Evolutionary conservation across 2,329 filamentous ascomycete species (phyloP), one percentile per base, ranked within the genome.

Genomic region (Fusarium humuli): DNA sequence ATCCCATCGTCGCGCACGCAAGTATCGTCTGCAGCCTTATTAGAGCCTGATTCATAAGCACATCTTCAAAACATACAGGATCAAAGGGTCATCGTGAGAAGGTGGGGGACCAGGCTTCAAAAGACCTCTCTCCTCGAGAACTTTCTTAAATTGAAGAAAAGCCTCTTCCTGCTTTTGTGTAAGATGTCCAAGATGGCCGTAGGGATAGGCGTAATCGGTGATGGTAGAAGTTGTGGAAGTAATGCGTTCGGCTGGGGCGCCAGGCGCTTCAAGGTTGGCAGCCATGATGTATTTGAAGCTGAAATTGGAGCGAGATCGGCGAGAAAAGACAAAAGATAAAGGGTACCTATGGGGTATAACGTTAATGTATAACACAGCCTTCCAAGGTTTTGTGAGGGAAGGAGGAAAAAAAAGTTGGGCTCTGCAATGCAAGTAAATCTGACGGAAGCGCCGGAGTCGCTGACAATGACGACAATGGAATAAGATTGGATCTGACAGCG

Each of bases 1-100:
- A 29, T 91, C 83, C 84, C 95, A 98, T 79, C 90, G 92, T 60
- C 94, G 90, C 34, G 94, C 94, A 75, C 94, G 92, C 53, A 98
- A 85, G 79, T 92, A 98, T 65, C 94, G 93, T 67, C 93, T 96
- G 74, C 77, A 50, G 42, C 45, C 14, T 23, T 22, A 64, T 75
- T 49, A 77, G 67, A 30, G n/a, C 32, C 23, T 46, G 61, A 50
- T 65, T 61, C 57, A 60, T 32, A 56, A 57, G 22, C 22, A 22
- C 27, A n/a, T 16, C 11, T 16, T 34, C 27, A 14, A 14, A 46
- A 81, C 88, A 69, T 83, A 92, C 88, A 94, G 83, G 63, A 94
- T 81, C 6, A 90, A 91, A 74, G 90, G 86, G 77, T 94, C 92
- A 75, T 94, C 91, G 79, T 94, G 91, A 70, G 89, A 91, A 13